Base-by-base conservation (phyloP, 192 early-diverging fungal genomes). In the Backusella luteola region DNA sequence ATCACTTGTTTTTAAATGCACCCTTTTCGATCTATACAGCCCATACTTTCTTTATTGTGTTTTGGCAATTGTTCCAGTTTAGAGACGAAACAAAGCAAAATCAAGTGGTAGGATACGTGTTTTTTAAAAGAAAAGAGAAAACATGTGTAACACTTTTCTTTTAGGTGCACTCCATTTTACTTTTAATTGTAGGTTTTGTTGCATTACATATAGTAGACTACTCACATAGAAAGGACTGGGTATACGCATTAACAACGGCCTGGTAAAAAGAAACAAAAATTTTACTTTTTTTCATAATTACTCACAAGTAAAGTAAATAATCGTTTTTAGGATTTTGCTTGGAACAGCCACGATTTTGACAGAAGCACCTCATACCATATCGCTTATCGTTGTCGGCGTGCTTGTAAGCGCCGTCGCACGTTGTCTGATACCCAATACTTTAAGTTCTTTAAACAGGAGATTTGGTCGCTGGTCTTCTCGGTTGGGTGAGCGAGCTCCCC, bases 1-100 rank as follows among this genome's bases (percentile, higher is more conserved):
- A 85, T 66, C 42, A 41, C 7, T 19, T 80, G 1, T 85, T 85
- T 14, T 39, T 85, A 17, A 83, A 83, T 73, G 82, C 79, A 36
- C 79, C 81, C 17, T 85, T 85, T 69, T 80, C 84, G 42, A 85
- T 85, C 14, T 80, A 79, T 67, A 73, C 79, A 5, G 73, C 79
- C 1, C 76, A 73, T 44, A 73, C 59, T 26, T 19, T 80, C 1
- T 74, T 79, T 68, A 68, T 59, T 12, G 68, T 49, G 6, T 32
- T 83, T 12, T 66, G 74, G 34, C 73, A 74, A 56, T 29, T 69
- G 3, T 80, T 80, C 38, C 80, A 75, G 71, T 76, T 76, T 12
- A 66, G 67, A 49, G 66, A 69, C 32, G 14, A 53, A 4, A 77
- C 76, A 11, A 68, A 67, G 32, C 34, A 71, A 12, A 59, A 59